Evolutionary conservation across 257 asterid species (phyloP), one percentile per base, ranked within the genome.

Genomic region (Prunella vulgaris): DNA sequence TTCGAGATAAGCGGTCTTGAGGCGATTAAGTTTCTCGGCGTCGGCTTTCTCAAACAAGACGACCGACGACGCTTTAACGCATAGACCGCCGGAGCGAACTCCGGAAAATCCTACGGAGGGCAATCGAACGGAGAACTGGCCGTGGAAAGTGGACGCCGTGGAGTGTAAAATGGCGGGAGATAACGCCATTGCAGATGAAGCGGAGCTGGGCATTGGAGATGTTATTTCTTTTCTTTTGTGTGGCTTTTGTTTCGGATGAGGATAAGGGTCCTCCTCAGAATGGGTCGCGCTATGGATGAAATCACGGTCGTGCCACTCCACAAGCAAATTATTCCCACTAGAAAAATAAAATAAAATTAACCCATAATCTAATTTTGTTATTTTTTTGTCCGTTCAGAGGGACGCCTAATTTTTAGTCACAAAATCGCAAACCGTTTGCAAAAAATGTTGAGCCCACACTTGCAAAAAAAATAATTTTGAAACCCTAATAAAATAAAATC

Each of bases 1-100:
- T 17, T 94, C 89, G 28, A 91, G 68, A 85, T 94, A 91, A 51
- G 78, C 59, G 24, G 86, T 40, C 81, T 89, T 89, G 75, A 94
- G 93, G 33, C 96, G 88, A 69, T 81, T 64, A 58, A 78, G 78
- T 22, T 81, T 85, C 80, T 87, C 93, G 42, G 95, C 78, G 5
- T 94, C 97, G 70, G 86, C 71, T 77, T 91, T 94, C 54, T 94
- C 99, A 68, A 94, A 96, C 63, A 87, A 82, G 7, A 85, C 91
- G 46, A 82, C 81, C 21, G 85, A 44, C 49, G 92, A 72, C 66
- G 73, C 90, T 64, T 75, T 91, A 38, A 87, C 96, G 51, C 86
- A 74, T n/a, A 89, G 74, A 10, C 81, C 82, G 59, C 79, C 71
- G 72, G 70, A 20, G 17, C 84, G 77, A 63, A 12, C 17, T 44